Evolutionary conservation across 2,329 filamentous ascomycete genomes (phyloP).

Genomic region (Teratosphaeria gauchensis): DNA sequence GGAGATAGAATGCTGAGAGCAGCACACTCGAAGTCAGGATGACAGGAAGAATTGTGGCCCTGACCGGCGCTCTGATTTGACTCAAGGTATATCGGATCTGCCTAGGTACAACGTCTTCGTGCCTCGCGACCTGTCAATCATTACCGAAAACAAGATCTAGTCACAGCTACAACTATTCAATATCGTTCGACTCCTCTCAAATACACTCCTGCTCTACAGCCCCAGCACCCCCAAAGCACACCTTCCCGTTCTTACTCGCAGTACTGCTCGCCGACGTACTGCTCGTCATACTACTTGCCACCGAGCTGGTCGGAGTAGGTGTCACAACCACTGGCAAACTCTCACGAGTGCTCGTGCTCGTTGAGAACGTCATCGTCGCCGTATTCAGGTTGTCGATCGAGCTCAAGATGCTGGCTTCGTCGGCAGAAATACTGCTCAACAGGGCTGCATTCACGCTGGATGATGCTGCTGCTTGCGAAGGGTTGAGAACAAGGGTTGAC

Average conservation of each 20-base stretch:
- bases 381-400: not conserved
- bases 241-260: not conserved
- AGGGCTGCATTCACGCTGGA: not conserved
- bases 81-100: too few species aligned
- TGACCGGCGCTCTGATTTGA: too few species aligned
- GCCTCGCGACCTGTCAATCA: not conserved
- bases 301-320: not conserved
- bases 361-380: not conserved
- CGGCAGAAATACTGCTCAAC: not conserved
- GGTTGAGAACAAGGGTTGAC: conserved; percentile 3
- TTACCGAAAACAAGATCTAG: too few species aligned
- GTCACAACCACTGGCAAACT: not conserved
- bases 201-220: conserved; percentile 4
- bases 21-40: too few species aligned
- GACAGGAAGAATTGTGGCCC: too few species aligned
- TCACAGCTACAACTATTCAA: too few species aligned
- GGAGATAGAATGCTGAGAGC: too few species aligned
- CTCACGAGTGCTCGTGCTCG: not conserved
- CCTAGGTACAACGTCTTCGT: too few species aligned
- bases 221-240: conserved; percentile 3
- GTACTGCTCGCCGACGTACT: not conserved
- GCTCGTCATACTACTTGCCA: not conserved
- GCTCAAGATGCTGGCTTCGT: not conserved
- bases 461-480: conserved; percentile 2
- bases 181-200: not conserved